Conservation (phyloP, 78 protist genomes). For the Ministeria vibrans region DNA sequence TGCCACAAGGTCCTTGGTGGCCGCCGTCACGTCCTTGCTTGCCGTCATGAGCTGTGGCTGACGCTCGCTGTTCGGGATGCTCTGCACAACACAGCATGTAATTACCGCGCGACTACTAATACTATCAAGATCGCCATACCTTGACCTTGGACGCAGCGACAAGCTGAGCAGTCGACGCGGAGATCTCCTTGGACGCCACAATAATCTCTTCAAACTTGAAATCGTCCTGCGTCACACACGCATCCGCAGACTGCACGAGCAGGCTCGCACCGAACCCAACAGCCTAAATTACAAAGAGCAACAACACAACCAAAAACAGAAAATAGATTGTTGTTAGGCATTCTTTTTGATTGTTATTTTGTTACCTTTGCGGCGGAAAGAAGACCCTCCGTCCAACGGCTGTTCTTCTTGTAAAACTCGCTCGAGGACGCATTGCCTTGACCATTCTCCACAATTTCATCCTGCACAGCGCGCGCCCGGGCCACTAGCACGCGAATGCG, state of each 20-base stretch:
- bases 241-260: conserved; percentile 23
- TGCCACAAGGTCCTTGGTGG: neutral
- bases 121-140: too few relatives aligned
- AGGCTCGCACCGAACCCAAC: conserved; percentile 5
- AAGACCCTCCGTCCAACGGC: conserved; percentile 39
- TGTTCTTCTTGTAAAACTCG: conserved; percentile 29
- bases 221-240: neutral
- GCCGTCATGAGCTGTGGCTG: neutral
- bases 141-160: conserved; percentile 22
- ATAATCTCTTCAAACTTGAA: conserved; percentile 20
- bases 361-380: conserved; percentile 15
- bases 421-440: neutral
- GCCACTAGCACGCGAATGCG: neutral
- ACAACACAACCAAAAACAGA: neutral
- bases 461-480: conserved; percentile 1
- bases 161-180: conserved; percentile 27
- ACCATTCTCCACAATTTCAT: conserved; percentile 14
- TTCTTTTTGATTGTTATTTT: neutral
- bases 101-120: too few relatives aligned
- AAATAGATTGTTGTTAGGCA: neutral
- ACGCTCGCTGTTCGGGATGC: neutral
- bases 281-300: neutral
- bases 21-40: neutral
- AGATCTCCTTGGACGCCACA: conserved; percentile 23
- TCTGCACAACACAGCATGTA: too few relatives aligned